Evolutionary conservation across 306 rosid genomes (phyloP), one percentile per base, ranked within the genome.

Genomic region (Cucumis hystrix): DNA sequence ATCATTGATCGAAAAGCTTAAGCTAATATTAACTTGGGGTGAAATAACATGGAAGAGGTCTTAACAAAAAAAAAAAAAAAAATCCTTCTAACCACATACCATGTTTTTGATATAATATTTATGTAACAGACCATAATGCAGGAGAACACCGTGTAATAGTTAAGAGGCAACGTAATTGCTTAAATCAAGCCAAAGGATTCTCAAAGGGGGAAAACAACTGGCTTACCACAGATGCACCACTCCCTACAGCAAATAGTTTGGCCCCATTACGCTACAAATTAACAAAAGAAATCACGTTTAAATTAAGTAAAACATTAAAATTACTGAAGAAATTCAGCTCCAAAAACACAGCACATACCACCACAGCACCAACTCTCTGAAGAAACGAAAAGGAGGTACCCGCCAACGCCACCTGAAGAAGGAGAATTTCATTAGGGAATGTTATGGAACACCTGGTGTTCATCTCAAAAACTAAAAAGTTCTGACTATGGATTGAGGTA

Each of bases 191-290:
- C 39, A 41, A 30, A 57, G 77, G 64, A 25, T 67, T n/a, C 18
- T 16, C 25, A 4, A 66, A 47, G 18, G 10, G 52, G 57, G 30
- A 17, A 68, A 7, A 25, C 73, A 56, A 60, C 18, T 75, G 8
- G 25, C 77, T 79, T 81, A 86, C 89, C 85, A 86, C 68, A 60
- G 89, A 86, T 40, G 87, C 89, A 77, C 87, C 18, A 7, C 83
- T 83, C 68, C 85, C 89, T 12, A 83, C 89, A 7, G 73, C 83
- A 21, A 83, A 86, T 58, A 86, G 39, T 68, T 86, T 83, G 51
- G 85, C 89, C 59, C 87, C 87, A 74, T 86, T 83, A 73, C 89
- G 80, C 89, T 86, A 82, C 55, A 56, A 4, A 35, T 16, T 4
- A 70, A 54, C 54, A 71, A 0, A 62, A 20, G 30, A 74, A 47